These are phyloP conservation scores for Botrytis deweyae DNA, from an alignment of 2,329 filamentous ascomycete species.

Conservation along the genomic window DNA sequence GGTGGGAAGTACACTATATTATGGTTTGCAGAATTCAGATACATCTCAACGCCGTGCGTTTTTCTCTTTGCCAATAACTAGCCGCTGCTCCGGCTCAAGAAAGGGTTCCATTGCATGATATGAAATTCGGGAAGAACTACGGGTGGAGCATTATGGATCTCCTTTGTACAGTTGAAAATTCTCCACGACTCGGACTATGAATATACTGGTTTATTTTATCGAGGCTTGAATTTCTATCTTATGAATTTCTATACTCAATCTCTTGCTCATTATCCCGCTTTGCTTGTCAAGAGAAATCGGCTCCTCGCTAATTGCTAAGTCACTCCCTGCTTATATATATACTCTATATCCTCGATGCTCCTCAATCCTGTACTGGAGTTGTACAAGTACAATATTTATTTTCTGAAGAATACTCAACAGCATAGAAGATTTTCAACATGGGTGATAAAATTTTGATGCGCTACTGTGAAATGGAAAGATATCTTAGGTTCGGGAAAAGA, in stretches of 20 bases:
- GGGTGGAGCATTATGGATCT: neutral
- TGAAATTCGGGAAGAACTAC: neutral
- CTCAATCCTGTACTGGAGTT: neutral
- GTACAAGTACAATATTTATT: rapidly evolving
- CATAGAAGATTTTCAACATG: neutral
- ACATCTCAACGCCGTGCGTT: neutral
- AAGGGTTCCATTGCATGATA: neutral
- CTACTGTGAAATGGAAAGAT: neutral
- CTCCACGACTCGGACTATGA: neutral
- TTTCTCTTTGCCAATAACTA: neutral
- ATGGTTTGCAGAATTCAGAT: neutral
- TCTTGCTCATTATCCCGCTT: neutral
- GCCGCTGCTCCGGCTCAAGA: too few relatives aligned
- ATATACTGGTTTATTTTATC: neutral
- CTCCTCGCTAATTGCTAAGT: too few relatives aligned
- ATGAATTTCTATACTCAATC: neutral
- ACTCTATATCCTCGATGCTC: neutral
- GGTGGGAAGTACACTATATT: rapidly evolving
- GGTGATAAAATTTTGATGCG: neutral
- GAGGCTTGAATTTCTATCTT: neutral
- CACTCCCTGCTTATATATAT: neutral
- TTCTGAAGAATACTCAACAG: neutral
- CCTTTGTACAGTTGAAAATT: neutral
- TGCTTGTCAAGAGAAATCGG: neutral
- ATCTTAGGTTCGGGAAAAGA: neutral